phyloP scores from a whole-genome alignment of 352 stramenopile species.

The Nothophytophthora sp. region DNA sequence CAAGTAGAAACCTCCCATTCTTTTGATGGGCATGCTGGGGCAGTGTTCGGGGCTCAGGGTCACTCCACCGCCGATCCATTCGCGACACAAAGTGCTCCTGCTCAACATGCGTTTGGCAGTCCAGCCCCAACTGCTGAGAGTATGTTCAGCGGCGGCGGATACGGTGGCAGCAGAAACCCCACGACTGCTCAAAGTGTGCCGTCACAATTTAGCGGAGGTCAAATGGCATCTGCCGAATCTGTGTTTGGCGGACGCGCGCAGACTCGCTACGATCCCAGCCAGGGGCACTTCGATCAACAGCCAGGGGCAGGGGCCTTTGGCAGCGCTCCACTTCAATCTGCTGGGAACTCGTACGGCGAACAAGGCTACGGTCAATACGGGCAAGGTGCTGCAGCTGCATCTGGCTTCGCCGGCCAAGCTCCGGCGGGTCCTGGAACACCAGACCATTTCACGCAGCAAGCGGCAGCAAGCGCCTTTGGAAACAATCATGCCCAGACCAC shows the following conservation, averaged over 20 bases:
- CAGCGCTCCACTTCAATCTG: too few relatives aligned
- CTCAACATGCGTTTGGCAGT: constrained; percentile 27
- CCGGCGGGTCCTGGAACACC: constrained; percentile 2
- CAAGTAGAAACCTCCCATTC: constrained; percentile 18
- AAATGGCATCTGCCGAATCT: constrained; percentile 18
- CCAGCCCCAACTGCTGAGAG: constrained; percentile 13
- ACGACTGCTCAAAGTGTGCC: constrained; percentile 7
- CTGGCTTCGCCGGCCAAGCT: constrained; percentile 11
- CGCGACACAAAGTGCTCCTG: constrained; percentile 10
- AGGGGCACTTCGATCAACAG: constrained; percentile 19
- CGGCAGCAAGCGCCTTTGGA: constrained; percentile 1
- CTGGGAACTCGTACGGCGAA: too few relatives aligned
- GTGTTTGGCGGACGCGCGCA: constrained; percentile 24
- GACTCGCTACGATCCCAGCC: too few relatives aligned
- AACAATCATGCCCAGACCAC: constrained; percentile 4
- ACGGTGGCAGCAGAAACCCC: constrained; percentile 3
- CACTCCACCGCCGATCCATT: constrained; percentile 23
- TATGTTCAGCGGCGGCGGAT: constrained; percentile 13
- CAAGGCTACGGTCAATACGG: constrained; percentile 19
- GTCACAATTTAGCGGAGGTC: constrained; percentile 23
- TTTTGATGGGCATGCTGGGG: constrained; percentile 16
- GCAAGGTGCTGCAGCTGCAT: constrained; percentile 5
- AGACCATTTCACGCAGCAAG: constrained; percentile 7
- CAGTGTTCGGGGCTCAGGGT: too few relatives aligned
- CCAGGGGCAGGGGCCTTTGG: too few relatives aligned